A percentile compares a stretch with the other conserved stretches of the same genome.
These are phyloP conservation scores for Vigna unguiculata DNA, from an alignment of 306 rosid species.

Conservation along the genomic window DNA sequence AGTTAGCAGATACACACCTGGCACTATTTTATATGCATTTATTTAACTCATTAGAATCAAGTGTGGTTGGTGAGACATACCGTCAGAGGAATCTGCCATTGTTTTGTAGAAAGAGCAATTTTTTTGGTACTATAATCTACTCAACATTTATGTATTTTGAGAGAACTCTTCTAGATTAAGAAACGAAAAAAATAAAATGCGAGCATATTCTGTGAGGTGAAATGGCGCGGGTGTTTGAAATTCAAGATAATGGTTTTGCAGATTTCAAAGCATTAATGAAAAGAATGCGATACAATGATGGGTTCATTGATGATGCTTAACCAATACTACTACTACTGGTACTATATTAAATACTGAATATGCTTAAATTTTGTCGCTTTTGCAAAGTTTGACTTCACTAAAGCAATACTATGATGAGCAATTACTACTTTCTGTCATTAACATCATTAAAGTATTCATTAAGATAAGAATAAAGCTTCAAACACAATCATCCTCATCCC, in stretches of 20 bases:
- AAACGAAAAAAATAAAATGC: slow-evolving; percentile 2
- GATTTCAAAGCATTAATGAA: slow-evolving; percentile 42
- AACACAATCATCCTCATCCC: slow-evolving; percentile 74
- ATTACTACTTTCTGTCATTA: slow-evolving; percentile 72
- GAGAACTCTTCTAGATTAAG: background rate
- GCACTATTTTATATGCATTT: background rate
- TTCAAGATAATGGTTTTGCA: slow-evolving; percentile 36
- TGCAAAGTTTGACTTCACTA: slow-evolving; percentile 73
- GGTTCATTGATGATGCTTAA: slow-evolving; percentile 45
- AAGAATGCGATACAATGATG: slow-evolving; percentile 45
- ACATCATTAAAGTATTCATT: slow-evolving; percentile 59
- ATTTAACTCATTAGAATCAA: background rate
- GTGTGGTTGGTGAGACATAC: background rate
- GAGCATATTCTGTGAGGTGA: slow-evolving; percentile 25
- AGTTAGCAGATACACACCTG: background rate
- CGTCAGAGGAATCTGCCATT: background rate
- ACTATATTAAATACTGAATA: slow-evolving; percentile 48
- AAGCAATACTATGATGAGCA: slow-evolving; percentile 60
- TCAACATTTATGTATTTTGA: too few species aligned
- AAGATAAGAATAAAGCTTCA: slow-evolving; percentile 75
- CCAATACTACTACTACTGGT: slow-evolving; percentile 18
- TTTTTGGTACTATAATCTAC: too few species aligned
- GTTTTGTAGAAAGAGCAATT: background rate
- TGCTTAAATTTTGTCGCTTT: slow-evolving; percentile 53
- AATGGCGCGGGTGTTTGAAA: slow-evolving; percentile 62